phyloP scores from a whole-genome alignment of 2,329 filamentous ascomycete genomes.

The Microcyclospora tardicrescens region DNA sequence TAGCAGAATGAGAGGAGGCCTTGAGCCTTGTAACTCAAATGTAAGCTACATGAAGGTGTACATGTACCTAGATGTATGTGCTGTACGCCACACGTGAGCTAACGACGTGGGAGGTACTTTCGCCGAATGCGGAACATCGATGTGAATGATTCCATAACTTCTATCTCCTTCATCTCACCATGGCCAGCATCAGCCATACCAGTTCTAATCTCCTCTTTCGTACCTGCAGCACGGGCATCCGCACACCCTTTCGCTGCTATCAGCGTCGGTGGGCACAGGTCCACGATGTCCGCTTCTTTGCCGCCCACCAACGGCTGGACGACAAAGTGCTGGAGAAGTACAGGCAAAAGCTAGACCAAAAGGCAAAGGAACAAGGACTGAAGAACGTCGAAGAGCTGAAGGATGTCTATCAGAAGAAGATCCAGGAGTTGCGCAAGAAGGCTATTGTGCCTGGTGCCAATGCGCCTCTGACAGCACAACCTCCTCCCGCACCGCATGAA shows the following conservation, averaged over 20 bases:
- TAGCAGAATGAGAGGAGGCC: too few relatives aligned
- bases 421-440: conserved; percentile 55
- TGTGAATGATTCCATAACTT: too few relatives aligned
- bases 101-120: too few relatives aligned
- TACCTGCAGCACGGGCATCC: conserved; percentile 1
- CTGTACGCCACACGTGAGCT: too few relatives aligned
- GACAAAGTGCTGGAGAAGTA: conserved; percentile 63
- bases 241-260: conserved; percentile 14
- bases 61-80: too few relatives aligned
- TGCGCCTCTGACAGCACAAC: conserved; percentile 26
- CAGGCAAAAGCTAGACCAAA: conserved; percentile 67
- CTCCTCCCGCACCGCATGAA: conserved; percentile 14
- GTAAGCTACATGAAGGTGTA: too few relatives aligned
- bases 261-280: conserved; percentile 86
- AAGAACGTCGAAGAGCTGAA: conserved; percentile 62
- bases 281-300: conserved; percentile 80
- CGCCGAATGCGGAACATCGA: too few relatives aligned
- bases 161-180: too few relatives aligned
- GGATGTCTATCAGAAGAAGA: conserved; percentile 74
- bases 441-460: conserved; percentile 44
- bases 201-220: too few relatives aligned
- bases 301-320: conserved; percentile 57
- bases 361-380: conserved; percentile 61
- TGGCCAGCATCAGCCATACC: too few relatives aligned
- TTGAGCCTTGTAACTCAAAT: too few relatives aligned